Evolutionary conservation across 148 eudicot genomes (phyloP).

Genomic region (Nepenthes mirabilis): DNA sequence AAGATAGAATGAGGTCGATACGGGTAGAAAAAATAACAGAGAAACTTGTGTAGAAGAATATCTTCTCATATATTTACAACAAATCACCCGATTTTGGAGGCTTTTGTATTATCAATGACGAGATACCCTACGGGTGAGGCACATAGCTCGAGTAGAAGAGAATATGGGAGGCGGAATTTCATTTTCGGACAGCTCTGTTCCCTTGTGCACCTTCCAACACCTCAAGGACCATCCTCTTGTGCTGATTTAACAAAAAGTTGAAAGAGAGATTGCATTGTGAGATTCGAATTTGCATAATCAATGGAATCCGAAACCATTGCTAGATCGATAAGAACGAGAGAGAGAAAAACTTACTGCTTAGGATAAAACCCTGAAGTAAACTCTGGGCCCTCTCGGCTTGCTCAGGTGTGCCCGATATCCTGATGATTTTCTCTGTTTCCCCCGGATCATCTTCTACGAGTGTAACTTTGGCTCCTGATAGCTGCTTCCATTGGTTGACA

Average conservation of each 20-base stretch:
- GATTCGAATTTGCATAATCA: not conserved
- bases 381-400: constrained; percentile 99
- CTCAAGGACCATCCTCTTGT: constrained; percentile 32
- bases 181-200: not conserved
- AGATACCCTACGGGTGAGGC: too few species aligned
- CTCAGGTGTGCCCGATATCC: constrained; percentile 88
- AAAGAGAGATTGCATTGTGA: not conserved
- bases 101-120: too few species aligned
- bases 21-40: too few species aligned
- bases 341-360: constrained; percentile 65
- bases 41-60: too few species aligned
- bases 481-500: constrained; percentile 21
- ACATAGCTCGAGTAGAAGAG: too few species aligned
- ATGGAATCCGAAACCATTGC: not conserved
- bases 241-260: constrained; percentile 8
- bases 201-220: constrained; percentile 14
- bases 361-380: constrained; percentile 89
- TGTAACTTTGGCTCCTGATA: constrained; percentile 92
- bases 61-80: too few species aligned
- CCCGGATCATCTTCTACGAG: constrained; percentile 68
- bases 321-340: constrained; percentile 1
- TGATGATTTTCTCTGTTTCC: constrained; percentile 52
- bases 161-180: too few species aligned
- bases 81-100: too few species aligned
- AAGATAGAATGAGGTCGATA: too few species aligned